phyloP scores from a whole-genome alignment of 306 rosid genomes.

The Dalbergia cochinchinensis region DNA sequence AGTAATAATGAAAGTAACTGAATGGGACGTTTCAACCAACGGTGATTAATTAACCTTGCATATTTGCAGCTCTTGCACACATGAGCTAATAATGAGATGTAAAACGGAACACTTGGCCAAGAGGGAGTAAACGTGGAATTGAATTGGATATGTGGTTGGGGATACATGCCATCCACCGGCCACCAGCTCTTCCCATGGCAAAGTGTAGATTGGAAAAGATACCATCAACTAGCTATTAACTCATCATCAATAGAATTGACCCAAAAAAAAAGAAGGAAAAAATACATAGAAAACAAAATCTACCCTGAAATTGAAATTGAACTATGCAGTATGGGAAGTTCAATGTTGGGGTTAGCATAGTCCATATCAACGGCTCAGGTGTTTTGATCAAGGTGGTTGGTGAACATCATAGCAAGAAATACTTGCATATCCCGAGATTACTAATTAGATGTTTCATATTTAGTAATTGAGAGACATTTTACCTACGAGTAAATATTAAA shows the following conservation, averaged over 20 bases:
- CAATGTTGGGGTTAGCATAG: slow-evolving; percentile 13
- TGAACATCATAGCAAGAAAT: neutral
- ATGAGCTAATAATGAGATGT: neutral
- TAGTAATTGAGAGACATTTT: too few relatives aligned
- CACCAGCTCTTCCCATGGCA: neutral
- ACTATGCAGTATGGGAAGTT: neutral
- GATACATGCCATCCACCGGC: neutral
- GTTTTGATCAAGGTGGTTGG: neutral
- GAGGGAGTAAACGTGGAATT: neutral
- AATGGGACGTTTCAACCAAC: neutral
- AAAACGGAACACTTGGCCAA: neutral
- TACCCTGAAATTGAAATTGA: neutral
- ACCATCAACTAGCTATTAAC: neutral
- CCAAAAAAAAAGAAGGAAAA: neutral
- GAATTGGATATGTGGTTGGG: neutral
- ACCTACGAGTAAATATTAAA: too few relatives aligned
- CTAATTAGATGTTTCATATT: too few relatives aligned
- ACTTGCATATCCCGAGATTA: too few relatives aligned
- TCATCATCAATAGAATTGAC: neutral
- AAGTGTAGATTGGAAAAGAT: neutral
- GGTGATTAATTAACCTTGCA: neutral
- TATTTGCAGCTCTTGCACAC: neutral
- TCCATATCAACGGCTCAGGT: neutral
- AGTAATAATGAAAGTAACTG: neutral
- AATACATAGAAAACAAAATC: slow-evolving; percentile 1